These are phyloP conservation scores for Apiospora rasikravindrae DNA, from an alignment of 2,329 filamentous ascomycete genomes.

Conservation along the genomic window DNA sequence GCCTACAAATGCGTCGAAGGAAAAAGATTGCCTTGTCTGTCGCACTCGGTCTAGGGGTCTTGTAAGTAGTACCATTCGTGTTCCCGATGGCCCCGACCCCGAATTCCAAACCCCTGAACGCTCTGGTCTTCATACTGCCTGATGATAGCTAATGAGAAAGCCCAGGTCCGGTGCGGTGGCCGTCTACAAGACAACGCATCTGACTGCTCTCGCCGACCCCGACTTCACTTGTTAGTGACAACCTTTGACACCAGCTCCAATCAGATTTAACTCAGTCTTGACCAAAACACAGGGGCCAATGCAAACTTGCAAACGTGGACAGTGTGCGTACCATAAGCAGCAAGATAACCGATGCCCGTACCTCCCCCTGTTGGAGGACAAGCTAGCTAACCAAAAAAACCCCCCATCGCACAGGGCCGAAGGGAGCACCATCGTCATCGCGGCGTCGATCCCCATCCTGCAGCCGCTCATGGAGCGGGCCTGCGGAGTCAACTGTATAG, in stretches of 20 bases:
- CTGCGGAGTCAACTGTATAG: not conserved
- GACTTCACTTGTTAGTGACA: conserved; percentile 34
- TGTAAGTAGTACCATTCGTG: conserved; percentile 35
- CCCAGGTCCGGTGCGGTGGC: conserved; percentile 35
- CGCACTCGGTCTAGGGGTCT: conserved; percentile 46
- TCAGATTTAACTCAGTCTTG: not conserved
- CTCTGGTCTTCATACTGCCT: too few relatives aligned
- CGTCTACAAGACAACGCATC: conserved; percentile 39
- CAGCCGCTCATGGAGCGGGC: conserved; percentile 34
- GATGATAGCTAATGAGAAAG: not conserved
- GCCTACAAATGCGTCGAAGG: conserved; percentile 42
- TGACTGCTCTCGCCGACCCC: conserved; percentile 32
- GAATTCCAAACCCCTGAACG: not conserved
- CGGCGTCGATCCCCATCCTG: conserved; percentile 42
- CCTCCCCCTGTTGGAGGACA: too few relatives aligned
- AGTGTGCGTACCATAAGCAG: conserved; percentile 35
- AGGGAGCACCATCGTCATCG: conserved; percentile 42
- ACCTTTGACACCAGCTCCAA: not conserved
- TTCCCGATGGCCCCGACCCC: not conserved
- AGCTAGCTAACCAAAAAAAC: too few relatives aligned
- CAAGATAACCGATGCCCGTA: too few relatives aligned
- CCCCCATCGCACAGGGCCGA: conserved; percentile 34
- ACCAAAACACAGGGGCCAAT: conserved; percentile 36
- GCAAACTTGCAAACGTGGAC: conserved; percentile 53
- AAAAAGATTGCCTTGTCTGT: conserved; percentile 47